phyloP scores from a whole-genome alignment of 139 green algal species.

The Trebouxia sp. region DNA sequence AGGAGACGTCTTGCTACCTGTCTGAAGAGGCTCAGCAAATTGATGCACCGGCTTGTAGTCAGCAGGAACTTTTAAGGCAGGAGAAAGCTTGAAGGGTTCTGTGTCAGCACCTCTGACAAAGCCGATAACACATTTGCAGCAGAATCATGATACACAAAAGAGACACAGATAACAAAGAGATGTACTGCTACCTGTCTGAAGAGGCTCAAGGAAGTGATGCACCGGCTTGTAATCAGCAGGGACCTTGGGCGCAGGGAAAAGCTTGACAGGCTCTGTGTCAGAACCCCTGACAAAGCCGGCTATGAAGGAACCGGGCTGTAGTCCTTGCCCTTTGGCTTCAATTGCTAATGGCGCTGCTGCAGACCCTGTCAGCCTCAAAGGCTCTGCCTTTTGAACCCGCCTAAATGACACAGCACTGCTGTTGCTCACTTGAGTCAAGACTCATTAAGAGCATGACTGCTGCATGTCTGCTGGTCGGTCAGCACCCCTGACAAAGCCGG shows the following conservation, averaged over 20 bases:
- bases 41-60: no score
- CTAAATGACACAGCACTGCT: background rate
- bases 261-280: background rate
- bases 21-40: no score
- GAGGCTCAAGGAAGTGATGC: slow-evolving; percentile 15
- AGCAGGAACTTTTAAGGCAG: slow-evolving; percentile 38
- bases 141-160: no score
- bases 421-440: background rate
- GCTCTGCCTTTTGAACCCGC: background rate
- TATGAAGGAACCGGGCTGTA: slow-evolving; percentile 37
- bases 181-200: background rate
- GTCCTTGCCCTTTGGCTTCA: slow-evolving; percentile 31
- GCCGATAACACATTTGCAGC: no score
- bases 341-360: slow-evolving; percentile 25
- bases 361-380: slow-evolving; percentile 29
- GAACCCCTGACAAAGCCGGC: slow-evolving; percentile 47
- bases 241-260: slow-evolving; percentile 43
- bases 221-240: slow-evolving; percentile 38
- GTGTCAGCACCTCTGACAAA: no score
- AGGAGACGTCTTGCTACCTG: background rate
- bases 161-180: background rate
- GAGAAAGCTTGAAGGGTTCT: no score
- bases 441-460: no score
- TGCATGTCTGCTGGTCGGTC: no score
- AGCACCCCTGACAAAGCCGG: no score